These are phyloP conservation scores for Trichoderma harzianum DNA, from an alignment of 2,329 filamentous ascomycete species.

Conservation along the genomic window DNA sequence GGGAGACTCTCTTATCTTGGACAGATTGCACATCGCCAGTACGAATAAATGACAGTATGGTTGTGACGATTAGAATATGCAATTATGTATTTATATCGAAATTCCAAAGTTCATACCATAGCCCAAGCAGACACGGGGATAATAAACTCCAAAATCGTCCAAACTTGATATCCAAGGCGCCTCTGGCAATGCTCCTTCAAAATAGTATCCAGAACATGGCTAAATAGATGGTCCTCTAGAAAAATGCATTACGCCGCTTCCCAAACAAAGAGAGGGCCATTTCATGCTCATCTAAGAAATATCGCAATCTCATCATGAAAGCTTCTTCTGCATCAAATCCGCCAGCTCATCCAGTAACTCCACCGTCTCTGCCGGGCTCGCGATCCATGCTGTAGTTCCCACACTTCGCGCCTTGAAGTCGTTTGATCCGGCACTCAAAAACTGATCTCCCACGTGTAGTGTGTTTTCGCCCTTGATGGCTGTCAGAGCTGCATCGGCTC, in stretches of 20 bases:
- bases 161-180: background rate
- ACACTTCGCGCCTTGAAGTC: constrained; percentile 94
- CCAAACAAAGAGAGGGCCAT: background rate
- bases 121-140: background rate
- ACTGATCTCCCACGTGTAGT: constrained; percentile 94
- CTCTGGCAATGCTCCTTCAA: background rate
- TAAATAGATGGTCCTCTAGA: background rate
- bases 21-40: background rate
- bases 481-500: constrained; percentile 21
- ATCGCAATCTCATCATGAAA: constrained; percentile 21
- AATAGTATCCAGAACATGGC: background rate
- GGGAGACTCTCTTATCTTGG: background rate
- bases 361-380: constrained; percentile 86
- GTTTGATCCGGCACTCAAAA: constrained; percentile 89
- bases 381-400: constrained; percentile 96
- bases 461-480: constrained; percentile 70
- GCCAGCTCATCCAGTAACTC: constrained; percentile 81
- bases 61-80: background rate
- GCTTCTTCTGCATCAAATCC: constrained; percentile 45
- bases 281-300: background rate
- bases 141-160: background rate
- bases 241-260: background rate
- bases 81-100: background rate
- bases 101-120: background rate
- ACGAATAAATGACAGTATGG: background rate